A percentile compares a stretch with the other conserved stretches of the same genome.
Conservation (phyloP, 306 rosid species). For the Corylus americana region DNA sequence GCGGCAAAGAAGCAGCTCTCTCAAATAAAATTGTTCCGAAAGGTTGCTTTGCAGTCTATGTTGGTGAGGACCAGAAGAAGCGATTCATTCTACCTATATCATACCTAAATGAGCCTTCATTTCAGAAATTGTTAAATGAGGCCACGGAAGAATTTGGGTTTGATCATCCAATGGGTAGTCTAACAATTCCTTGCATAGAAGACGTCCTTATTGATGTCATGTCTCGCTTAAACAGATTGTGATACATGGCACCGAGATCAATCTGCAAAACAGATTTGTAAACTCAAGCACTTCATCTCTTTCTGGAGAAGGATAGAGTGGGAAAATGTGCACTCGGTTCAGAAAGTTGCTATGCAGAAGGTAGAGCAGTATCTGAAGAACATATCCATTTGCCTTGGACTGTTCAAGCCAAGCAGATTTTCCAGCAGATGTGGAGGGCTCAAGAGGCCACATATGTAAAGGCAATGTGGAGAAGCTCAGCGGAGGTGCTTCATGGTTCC, state of each 20-base stretch:
- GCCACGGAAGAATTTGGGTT: conserved; percentile 52
- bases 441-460: neutral
- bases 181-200: conserved; percentile 36
- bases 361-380: neutral
- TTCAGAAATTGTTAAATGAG: conserved; percentile 37
- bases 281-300: neutral
- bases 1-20: neutral
- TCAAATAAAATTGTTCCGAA: conserved; percentile 33
- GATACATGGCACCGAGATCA: neutral
- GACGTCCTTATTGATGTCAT: neutral
- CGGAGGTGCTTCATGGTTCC: neutral
- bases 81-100: conserved; percentile 42
- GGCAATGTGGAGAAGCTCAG: neutral
- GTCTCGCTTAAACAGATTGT: conserved; percentile 1
- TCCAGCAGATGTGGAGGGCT: neutral
- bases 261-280: neutral
- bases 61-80: conserved; percentile 47
- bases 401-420: neutral
- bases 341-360: neutral
- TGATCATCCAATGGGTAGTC: conserved; percentile 50
- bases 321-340: neutral
- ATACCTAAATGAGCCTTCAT: conserved; percentile 41
- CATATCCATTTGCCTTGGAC: neutral
- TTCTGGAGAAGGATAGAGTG: neutral
- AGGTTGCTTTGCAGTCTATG: conserved; percentile 51